Evolutionary conservation across 139 green algal species (phyloP).

Genomic region (Pedinophyceae sp.): DNA sequence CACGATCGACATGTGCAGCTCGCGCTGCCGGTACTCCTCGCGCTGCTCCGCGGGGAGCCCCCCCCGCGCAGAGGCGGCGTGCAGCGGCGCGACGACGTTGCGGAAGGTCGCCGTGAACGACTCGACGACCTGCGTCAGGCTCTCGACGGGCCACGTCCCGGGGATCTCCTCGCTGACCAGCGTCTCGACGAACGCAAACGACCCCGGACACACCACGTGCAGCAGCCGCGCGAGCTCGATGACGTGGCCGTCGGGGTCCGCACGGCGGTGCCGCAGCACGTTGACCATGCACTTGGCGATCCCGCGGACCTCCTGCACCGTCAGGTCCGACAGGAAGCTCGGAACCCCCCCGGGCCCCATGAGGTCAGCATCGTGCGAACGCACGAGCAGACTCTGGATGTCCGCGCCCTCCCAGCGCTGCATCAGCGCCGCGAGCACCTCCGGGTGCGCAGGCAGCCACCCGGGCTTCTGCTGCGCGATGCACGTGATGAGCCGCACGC

Average conservation of each 20-base stretch:
- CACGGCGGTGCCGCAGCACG: too few species aligned
- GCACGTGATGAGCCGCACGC: neutral
- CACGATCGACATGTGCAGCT: too few species aligned
- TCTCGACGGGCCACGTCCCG: neutral
- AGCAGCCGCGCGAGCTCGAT: conserved; percentile 55
- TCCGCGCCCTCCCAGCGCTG: neutral
- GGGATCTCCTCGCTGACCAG: conserved; percentile 10
- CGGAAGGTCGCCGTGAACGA: too few species aligned
- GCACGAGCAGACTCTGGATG: too few species aligned
- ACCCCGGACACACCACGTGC: too few species aligned
- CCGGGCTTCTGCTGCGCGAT: conserved; percentile 10
- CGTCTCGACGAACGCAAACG: conserved; percentile 37
- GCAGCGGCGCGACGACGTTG: too few species aligned
- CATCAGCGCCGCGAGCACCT: neutral
- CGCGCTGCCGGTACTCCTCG: too few species aligned
- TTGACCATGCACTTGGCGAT: conserved; percentile 66
- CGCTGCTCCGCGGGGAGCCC: too few species aligned
- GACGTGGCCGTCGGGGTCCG: conserved; percentile 37
- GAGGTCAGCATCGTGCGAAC: too few species aligned
- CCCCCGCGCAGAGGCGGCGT: too few species aligned
- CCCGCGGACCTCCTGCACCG: conserved; percentile 63
- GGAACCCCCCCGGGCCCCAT: too few species aligned
- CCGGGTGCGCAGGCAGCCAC: conserved; percentile 12
- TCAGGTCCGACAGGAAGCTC: conserved; percentile 7
- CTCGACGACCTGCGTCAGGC: conserved; percentile 3